Evolutionary conservation across 164 flowering plant genomes (phyloP).

Genomic region (Piper longum): DNA sequence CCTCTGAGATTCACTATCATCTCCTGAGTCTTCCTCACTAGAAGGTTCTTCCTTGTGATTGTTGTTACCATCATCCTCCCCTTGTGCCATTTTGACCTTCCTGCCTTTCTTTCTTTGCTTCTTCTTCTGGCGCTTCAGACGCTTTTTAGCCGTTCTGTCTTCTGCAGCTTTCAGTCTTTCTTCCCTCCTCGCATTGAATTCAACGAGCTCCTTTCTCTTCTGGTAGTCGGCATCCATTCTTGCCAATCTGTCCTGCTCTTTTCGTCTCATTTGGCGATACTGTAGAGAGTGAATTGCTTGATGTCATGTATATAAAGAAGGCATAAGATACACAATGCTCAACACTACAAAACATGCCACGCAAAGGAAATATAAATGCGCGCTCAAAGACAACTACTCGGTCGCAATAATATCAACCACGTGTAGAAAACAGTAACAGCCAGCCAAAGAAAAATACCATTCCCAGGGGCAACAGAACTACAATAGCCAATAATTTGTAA

Average conservation of each 20-base stretch:
- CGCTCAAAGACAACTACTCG: neutral
- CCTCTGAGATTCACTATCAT: slow-evolving; percentile 5
- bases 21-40: slow-evolving; percentile 37
- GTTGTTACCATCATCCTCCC: slow-evolving; percentile 18
- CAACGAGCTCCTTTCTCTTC: slow-evolving; percentile 60
- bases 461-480: neutral
- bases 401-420: neutral
- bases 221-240: slow-evolving; percentile 88
- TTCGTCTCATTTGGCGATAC: slow-evolving; percentile 98
- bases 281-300: slow-evolving; percentile 13
- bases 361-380: no score
- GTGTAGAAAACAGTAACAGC: neutral
- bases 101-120: slow-evolving; percentile 65
- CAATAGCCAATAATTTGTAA: neutral
- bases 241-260: slow-evolving; percentile 83
- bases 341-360: neutral
- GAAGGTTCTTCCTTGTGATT: slow-evolving; percentile 33
- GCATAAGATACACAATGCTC: neutral
- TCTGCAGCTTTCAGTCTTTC: slow-evolving; percentile 76
- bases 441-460: neutral
- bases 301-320: neutral
- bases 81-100: slow-evolving; percentile 22
- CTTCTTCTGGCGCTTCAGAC: slow-evolving; percentile 83
- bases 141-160: slow-evolving; percentile 83
- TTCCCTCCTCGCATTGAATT: slow-evolving; percentile 62